These are phyloP conservation scores for Claviceps cyperi DNA, from an alignment of 2,329 filamentous ascomycete species.

Conservation along the genomic window DNA sequence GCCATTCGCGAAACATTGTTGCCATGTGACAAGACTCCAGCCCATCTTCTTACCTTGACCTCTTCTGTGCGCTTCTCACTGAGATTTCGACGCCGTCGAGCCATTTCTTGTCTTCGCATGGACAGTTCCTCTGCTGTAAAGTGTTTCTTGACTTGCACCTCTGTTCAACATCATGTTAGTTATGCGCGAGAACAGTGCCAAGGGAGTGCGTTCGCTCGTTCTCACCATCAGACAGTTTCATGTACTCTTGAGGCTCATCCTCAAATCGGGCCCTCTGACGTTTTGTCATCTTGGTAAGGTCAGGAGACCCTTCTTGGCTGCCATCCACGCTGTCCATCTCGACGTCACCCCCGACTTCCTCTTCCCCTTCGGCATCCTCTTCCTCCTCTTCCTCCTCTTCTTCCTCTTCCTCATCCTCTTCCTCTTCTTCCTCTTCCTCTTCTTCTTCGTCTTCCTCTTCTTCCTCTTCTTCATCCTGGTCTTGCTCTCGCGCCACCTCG, in stretches of 20 bases:
- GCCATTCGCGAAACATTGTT: no score
- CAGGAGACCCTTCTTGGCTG: constrained; percentile 35
- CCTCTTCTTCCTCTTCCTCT: constrained; percentile 26
- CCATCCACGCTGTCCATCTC: constrained; percentile 29
- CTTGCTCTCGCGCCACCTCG: constrained; percentile 27
- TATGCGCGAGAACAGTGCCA: neutral
- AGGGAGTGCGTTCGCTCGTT: neutral
- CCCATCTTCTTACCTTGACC: constrained; percentile 35
- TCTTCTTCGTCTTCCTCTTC: constrained; percentile 33
- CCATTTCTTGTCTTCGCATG: constrained; percentile 49
- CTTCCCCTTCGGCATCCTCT: constrained; percentile 20
- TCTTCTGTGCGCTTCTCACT: constrained; percentile 51
- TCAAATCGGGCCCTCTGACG: constrained; percentile 45
- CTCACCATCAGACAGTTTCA: constrained; percentile 48
- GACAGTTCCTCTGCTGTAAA: constrained; percentile 48
- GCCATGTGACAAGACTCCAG: neutral
- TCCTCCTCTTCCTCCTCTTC: neutral
- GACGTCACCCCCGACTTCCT: constrained; percentile 22
- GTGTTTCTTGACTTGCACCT: constrained; percentile 48
- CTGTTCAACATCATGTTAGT: constrained; percentile 19
- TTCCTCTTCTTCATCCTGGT: constrained; percentile 22
- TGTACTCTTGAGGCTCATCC: constrained; percentile 37
- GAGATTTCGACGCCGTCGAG: constrained; percentile 44
- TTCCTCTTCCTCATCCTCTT: constrained; percentile 13
- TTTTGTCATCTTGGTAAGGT: constrained; percentile 46